A percentile compares a stretch with the other conserved stretches of the same genome.
These are phyloP conservation scores for Phytophthora quininea DNA, from an alignment of 352 stramenopile species.

Conservation along the genomic window DNA sequence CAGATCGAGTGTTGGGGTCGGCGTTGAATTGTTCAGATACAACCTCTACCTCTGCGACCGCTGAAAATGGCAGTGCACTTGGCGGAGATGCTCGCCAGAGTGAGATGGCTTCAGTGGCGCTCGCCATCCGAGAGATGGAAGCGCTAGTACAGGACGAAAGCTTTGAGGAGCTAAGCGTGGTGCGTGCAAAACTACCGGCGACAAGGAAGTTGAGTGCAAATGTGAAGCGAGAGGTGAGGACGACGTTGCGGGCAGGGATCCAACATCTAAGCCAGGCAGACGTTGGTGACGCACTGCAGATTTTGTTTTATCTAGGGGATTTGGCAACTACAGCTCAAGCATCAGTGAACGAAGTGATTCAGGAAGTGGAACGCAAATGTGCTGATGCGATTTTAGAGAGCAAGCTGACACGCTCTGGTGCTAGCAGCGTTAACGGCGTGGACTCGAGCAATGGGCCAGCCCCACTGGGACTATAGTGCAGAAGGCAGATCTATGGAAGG, in stretches of 20 bases:
- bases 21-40: slow-evolving; percentile 40
- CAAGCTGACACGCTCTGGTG: slow-evolving; percentile 46
- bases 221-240: slow-evolving; percentile 63
- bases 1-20: slow-evolving; percentile 52
- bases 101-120: slow-evolving; percentile 64
- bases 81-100: slow-evolving; percentile 29
- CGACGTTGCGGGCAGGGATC: slow-evolving; percentile 53
- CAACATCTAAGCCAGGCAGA: slow-evolving; percentile 68
- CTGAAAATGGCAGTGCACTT: slow-evolving; percentile 18
- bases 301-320: slow-evolving; percentile 78
- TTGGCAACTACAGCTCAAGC: slow-evolving; percentile 70
- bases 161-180: slow-evolving; percentile 74
- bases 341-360: slow-evolving; percentile 83
- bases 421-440: slow-evolving; percentile 16
- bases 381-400: slow-evolving; percentile 63
- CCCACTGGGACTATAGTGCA: slow-evolving; percentile 37
- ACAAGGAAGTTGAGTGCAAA: slow-evolving; percentile 49
- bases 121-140: slow-evolving; percentile 82
- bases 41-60: background rate
- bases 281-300: slow-evolving; percentile 77
- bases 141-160: slow-evolving; percentile 48
- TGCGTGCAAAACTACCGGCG: slow-evolving; percentile 59
- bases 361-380: slow-evolving; percentile 79
- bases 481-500: slow-evolving; percentile 82
- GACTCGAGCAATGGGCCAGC: slow-evolving; percentile 42